Percentiles rank a stretch among this genome's conserved stretches.
These are phyloP conservation scores for Rhinocladiella similis DNA, from an alignment of 2,329 filamentous ascomycete genomes.

Conservation along the genomic window DNA sequence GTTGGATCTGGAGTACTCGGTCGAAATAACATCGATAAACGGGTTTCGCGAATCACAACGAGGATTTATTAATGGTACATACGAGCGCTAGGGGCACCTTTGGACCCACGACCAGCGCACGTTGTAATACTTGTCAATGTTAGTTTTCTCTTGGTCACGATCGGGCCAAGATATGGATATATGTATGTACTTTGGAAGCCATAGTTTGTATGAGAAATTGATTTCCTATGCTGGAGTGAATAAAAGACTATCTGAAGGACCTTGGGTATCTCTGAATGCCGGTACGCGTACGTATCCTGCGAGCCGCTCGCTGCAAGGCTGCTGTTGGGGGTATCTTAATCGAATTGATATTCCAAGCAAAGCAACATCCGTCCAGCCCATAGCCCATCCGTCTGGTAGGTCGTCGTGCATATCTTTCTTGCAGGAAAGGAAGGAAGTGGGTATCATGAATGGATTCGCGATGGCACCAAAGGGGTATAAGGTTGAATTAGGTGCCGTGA, in stretches of 20 bases:
- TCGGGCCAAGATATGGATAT: background rate
- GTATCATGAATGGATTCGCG: conserved; percentile 16
- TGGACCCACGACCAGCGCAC: too few species aligned
- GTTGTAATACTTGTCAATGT: too few species aligned
- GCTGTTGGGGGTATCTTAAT: conserved; percentile 21
- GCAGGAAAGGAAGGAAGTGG: conserved; percentile 2
- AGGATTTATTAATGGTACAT: too few species aligned
- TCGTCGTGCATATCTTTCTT: background rate
- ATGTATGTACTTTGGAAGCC: background rate
- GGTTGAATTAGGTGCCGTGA: conserved; percentile 21
- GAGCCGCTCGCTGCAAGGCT: conserved; percentile 8
- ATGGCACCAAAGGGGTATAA: conserved; percentile 21
- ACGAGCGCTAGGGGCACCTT: too few species aligned
- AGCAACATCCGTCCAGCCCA: conserved; percentile 16
- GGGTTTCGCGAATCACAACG: too few species aligned
- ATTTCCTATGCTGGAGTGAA: conserved; percentile 19
- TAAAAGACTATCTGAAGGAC: conserved; percentile 20
- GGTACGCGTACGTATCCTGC: conserved; percentile 5
- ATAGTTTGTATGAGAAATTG: background rate
- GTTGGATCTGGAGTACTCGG: too few species aligned
- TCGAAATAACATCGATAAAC: too few species aligned
- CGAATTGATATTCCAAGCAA: conserved; percentile 4
- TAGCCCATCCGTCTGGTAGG: conserved; percentile 7
- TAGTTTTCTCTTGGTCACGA: too few species aligned
- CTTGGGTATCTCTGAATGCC: conserved; percentile 21